These are phyloP conservation scores for Potentilla sterilis DNA, from an alignment of 306 rosid species.

Conservation along the genomic window DNA sequence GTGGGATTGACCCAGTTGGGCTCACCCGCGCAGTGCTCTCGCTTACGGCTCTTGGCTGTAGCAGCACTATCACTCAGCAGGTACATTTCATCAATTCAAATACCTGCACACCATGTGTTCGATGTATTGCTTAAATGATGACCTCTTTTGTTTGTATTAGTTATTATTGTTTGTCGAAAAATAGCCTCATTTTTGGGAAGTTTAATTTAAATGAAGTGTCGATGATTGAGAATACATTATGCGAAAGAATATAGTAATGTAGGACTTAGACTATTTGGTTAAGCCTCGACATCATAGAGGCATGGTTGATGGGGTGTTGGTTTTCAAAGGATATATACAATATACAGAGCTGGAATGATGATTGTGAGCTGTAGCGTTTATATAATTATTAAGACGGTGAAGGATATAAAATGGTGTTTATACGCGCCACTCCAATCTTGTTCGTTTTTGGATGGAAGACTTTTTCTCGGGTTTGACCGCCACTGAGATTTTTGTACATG, in stretches of 20 bases:
- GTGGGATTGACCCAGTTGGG: constrained; percentile 35
- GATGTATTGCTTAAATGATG: constrained; percentile 14
- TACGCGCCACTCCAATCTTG: constrained; percentile 19
- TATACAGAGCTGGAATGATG: constrained; percentile 21
- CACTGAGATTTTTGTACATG: constrained; percentile 28
- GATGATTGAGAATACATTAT: constrained; percentile 4
- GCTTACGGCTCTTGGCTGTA: constrained; percentile 31
- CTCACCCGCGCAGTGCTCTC: constrained; percentile 22
- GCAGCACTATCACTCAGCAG: constrained; percentile 32
- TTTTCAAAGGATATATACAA: background rate
- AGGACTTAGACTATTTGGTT: constrained; percentile 11
- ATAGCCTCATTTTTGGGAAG: too few species aligned
- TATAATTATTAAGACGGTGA: constrained; percentile 1
- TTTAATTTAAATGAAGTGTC: background rate
- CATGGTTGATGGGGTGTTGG: background rate
- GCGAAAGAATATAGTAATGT: background rate
- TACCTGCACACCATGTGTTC: constrained; percentile 24
- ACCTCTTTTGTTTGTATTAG: background rate
- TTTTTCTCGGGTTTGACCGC: constrained; percentile 9
- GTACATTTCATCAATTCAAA: background rate
- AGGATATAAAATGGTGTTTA: constrained; percentile 11
- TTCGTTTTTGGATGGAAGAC: constrained; percentile 18
- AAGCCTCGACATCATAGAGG: constrained; percentile 18
- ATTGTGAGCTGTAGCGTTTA: constrained; percentile 21
- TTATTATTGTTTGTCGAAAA: background rate